Percentiles rank a stretch among this genome's conserved stretches.
Evolutionary conservation across 1,139 yeast species (phyloP).

Genomic region (Zhuliangozyma parablackwelliae): DNA sequence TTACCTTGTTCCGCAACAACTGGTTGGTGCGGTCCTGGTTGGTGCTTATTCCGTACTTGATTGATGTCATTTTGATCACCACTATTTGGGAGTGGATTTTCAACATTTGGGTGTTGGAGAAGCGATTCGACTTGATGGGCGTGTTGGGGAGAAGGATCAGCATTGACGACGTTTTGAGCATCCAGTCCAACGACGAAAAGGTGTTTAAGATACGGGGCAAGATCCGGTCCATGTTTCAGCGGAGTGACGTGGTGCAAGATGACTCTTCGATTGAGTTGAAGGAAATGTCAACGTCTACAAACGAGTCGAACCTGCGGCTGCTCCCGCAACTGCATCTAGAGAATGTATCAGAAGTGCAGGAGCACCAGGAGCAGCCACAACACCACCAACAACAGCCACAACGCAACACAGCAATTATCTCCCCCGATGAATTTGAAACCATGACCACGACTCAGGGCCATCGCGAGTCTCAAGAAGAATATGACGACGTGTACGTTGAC

Average conservation of each 20-base stretch:
- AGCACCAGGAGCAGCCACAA: not conserved
- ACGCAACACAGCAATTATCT: not conserved
- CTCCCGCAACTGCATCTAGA: not conserved
- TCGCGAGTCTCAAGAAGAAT: not conserved
- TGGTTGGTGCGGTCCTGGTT: slow-evolving; percentile 41
- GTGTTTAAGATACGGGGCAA: not conserved
- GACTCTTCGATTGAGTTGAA: not conserved
- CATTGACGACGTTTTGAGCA: slow-evolving; percentile 27
- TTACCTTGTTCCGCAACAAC: slow-evolving; percentile 20
- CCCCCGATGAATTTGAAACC: not conserved
- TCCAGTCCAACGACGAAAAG: slow-evolving; percentile 1
- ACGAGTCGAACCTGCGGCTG: not conserved
- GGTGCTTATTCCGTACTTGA: slow-evolving; percentile 27
- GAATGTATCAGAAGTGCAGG: not conserved
- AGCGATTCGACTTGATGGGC: slow-evolving; percentile 40
- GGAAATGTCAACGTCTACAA: not conserved
- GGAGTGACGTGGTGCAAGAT: not conserved
- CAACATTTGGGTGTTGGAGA: slow-evolving; percentile 39
- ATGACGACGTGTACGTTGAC: slow-evolving; percentile 16
- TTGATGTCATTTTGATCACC: slow-evolving; percentile 37
- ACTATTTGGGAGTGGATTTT: slow-evolving; percentile 52
- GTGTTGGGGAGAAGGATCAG: slow-evolving; percentile 47
- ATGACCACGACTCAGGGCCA: not conserved
- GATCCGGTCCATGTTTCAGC: not conserved
- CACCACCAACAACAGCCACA: not conserved